Percentiles rank a stretch among this genome's conserved stretches.
Evolutionary conservation across 768 basidiomycete genomes (phyloP).

Genomic region (Hygrocybe coccinea): DNA sequence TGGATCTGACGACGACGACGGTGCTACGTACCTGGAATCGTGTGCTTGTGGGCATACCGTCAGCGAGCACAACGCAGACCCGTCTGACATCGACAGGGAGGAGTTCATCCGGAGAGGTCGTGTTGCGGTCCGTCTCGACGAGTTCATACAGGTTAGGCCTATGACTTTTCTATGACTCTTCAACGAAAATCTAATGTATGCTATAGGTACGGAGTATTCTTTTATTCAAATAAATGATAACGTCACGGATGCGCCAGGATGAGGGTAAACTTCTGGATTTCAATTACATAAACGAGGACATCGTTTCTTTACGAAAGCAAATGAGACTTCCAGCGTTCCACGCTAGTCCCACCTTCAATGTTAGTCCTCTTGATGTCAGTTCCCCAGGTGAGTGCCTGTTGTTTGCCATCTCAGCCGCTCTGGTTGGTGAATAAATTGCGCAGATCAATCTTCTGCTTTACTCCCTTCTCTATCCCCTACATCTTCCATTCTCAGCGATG

Average conservation of each 20-base stretch:
- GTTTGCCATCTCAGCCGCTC: slow-evolving; percentile 4
- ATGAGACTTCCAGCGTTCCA: slow-evolving; percentile 53
- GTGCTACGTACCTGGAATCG: slow-evolving; percentile 47
- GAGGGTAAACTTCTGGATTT: slow-evolving; percentile 75
- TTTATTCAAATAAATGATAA: not conserved
- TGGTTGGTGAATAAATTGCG: not conserved
- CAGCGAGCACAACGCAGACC: slow-evolving; percentile 62
- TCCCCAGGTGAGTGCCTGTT: slow-evolving; percentile 45
- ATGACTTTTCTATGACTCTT: not conserved
- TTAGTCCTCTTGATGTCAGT: slow-evolving; percentile 15
- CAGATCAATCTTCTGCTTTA: slow-evolving; percentile 4
- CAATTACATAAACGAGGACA: slow-evolving; percentile 64
- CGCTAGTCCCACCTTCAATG: slow-evolving; percentile 43
- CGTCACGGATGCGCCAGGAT: slow-evolving; percentile 47
- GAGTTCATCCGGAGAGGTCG: slow-evolving; percentile 71
- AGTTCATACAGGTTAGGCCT: slow-evolving; percentile 65
- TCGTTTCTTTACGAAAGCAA: slow-evolving; percentile 64
- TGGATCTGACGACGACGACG: slow-evolving; percentile 66
- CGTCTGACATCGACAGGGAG: slow-evolving; percentile 47
- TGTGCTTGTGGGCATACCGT: slow-evolving; percentile 71
- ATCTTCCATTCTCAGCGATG: slow-evolving; percentile 49
- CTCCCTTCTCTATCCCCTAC: slow-evolving; percentile 38
- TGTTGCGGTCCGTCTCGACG: slow-evolving; percentile 76
- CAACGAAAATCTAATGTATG: not conserved
- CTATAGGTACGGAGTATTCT: slow-evolving; percentile 11